These are phyloP conservation scores for Candida tibetensis DNA, from an alignment of 805 yeast genomes.

Conservation along the genomic window DNA sequence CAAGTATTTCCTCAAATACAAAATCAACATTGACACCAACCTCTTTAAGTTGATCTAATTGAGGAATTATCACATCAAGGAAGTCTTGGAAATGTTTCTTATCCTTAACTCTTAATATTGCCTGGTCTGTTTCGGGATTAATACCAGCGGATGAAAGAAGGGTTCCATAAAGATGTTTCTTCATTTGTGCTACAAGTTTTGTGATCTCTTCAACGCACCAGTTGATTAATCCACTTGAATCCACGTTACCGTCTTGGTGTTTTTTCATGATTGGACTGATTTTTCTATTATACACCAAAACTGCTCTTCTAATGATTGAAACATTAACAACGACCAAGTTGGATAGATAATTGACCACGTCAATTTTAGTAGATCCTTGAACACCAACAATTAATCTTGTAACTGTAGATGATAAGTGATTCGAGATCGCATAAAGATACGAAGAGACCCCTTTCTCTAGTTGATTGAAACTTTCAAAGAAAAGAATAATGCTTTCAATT, in stretches of 20 bases:
- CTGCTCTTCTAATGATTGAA: constrained; percentile 45
- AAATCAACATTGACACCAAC: constrained; percentile 76
- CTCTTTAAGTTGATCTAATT: constrained; percentile 57
- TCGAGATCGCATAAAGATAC: constrained; percentile 34
- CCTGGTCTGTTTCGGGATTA: constrained; percentile 23
- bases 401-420: constrained; percentile 29
- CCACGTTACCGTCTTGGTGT: constrained; percentile 22
- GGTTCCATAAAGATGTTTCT: constrained; percentile 66
- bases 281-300: constrained; percentile 45
- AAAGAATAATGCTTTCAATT: constrained; percentile 33
- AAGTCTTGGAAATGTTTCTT: constrained; percentile 39
- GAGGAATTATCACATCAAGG: constrained; percentile 51
- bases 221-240: constrained; percentile 60
- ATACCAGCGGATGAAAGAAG: constrained; percentile 42
- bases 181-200: constrained; percentile 55
- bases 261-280: constrained; percentile 26
- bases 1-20: constrained; percentile 47
- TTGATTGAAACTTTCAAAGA: constrained; percentile 33
- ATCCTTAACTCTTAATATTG: constrained; percentile 33
- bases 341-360: constrained; percentile 39
- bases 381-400: constrained; percentile 35
- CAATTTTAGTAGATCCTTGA: constrained; percentile 43
- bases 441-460: constrained; percentile 35
- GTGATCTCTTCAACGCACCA: constrained; percentile 72
- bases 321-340: constrained; percentile 39